Evolutionary conservation across 805 yeast genomes (phyloP).

Genomic region (Saccharomycopsis oosterbeekiorum): DNA sequence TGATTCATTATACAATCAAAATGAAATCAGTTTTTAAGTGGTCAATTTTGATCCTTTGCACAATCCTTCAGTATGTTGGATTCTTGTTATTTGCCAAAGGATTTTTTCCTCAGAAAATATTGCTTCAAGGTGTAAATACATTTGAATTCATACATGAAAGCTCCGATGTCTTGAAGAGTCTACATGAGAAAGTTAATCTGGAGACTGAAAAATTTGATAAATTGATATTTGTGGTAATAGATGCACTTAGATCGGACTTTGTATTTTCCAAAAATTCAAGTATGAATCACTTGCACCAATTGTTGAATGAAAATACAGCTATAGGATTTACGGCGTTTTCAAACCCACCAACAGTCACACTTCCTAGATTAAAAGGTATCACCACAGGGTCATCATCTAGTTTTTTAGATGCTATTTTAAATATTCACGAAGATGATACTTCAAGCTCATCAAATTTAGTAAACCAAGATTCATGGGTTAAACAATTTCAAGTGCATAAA

Average conservation of each 20-base stretch:
- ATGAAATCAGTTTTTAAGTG: constrained; percentile 9
- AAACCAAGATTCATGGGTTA: constrained; percentile 80
- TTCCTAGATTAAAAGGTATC: constrained; percentile 86
- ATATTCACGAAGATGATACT: constrained; percentile 84
- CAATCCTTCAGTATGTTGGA: constrained; percentile 38
- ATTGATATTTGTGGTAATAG: constrained; percentile 76
- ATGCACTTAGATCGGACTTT: constrained; percentile 88
- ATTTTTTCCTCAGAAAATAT: constrained; percentile 84
- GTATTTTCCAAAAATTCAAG: constrained; percentile 55
- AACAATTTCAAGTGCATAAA: constrained; percentile 40
- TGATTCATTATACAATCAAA: not conserved
- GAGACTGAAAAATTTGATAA: constrained; percentile 46
- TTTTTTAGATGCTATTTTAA: constrained; percentile 87
- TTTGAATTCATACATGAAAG: constrained; percentile 22
- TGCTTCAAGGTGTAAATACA: constrained; percentile 50
- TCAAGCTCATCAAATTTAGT: constrained; percentile 52
- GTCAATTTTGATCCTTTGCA: constrained; percentile 3
- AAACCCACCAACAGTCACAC: constrained; percentile 93
- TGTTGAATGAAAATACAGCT: constrained; percentile 59
- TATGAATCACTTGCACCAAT: constrained; percentile 56
- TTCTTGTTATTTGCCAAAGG: constrained; percentile 64
- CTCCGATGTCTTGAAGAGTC: constrained; percentile 12
- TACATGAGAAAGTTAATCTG: constrained; percentile 17
- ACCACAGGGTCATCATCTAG: constrained; percentile 94
- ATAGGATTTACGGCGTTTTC: constrained; percentile 86